phyloP scores from a whole-genome alignment of 2,329 filamentous ascomycete genomes.

The Akanthomyces uredinophilus region DNA sequence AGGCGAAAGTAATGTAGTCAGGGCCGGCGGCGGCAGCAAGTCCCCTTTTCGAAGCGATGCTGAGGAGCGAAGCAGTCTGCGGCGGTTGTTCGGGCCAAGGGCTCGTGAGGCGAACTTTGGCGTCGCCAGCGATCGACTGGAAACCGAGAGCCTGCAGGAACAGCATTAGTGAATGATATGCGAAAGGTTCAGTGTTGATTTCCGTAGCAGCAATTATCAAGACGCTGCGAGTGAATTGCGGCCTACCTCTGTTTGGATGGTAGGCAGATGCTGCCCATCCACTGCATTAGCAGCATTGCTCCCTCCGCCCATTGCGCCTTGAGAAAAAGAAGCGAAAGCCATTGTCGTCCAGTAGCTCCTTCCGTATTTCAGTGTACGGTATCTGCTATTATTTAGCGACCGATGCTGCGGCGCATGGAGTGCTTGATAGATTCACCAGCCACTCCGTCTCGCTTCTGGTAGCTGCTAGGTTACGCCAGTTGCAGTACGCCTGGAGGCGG shows the following conservation, averaged over 20 bases:
- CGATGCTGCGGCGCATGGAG: not conserved
- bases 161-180: constrained; percentile 16
- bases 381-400: not conserved
- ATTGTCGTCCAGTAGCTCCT: constrained; percentile 32
- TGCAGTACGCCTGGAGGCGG: not conserved
- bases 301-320: constrained; percentile 36
- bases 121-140: constrained; percentile 70
- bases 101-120: constrained; percentile 74
- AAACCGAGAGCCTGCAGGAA: constrained; percentile 66
- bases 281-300: constrained; percentile 34
- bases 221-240: constrained; percentile 4
- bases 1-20: constrained; percentile 68
- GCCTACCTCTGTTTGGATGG: constrained; percentile 76
- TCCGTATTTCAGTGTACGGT: not conserved
- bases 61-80: constrained; percentile 75
- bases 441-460: not conserved
- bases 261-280: constrained; percentile 62
- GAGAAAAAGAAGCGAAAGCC: constrained; percentile 53
- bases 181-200: too few species aligned
- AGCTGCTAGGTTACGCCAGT: not conserved
- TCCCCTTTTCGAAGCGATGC: constrained; percentile 72
- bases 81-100: constrained; percentile 74
- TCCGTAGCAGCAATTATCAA: not conserved
- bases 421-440: not conserved
- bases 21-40: constrained; percentile 85